A percentile compares a stretch with the other conserved stretches of the same genome.
Conservation (phyloP, 768 basidiomycete genomes). For the Podaxis rugospora region DNA sequence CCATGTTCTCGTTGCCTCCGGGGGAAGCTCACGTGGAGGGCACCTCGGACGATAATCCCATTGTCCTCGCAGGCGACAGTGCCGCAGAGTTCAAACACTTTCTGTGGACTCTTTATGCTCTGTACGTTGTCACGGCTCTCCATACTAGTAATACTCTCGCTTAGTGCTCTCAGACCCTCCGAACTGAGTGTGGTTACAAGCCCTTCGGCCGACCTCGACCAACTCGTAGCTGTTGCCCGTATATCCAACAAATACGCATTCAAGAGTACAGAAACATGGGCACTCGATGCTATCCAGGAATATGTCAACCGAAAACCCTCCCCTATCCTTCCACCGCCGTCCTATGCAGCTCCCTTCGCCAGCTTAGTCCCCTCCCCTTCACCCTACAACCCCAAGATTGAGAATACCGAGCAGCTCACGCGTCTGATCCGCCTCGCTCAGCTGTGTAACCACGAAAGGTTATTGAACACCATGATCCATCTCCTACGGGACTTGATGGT, state of each 20-base stretch:
- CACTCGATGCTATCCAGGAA: conserved; percentile 67
- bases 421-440: conserved; percentile 64
- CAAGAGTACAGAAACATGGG: conserved; percentile 71
- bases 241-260: conserved; percentile 73
- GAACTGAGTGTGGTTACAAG: conserved; percentile 50
- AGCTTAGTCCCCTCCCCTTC: conserved; percentile 5
- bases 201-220: conserved; percentile 43
- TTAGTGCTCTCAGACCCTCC: conserved; percentile 47
- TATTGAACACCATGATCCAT: conserved; percentile 56
- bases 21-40: conserved; percentile 51
- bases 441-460: conserved; percentile 55
- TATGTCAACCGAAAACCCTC: conserved; percentile 55
- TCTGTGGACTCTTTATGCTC: conserved; percentile 72
- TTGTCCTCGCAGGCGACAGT: conserved; percentile 59
- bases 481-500: conserved; percentile 60
- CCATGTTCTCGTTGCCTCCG: conserved; percentile 67
- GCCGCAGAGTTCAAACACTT: conserved; percentile 67
- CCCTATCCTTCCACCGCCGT: conserved; percentile 43
- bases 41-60: conserved; percentile 57
- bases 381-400: conserved; percentile 17
- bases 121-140: conserved; percentile 48
- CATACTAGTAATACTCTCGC: conserved; percentile 1
- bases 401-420: conserved; percentile 46
- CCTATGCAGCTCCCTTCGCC: conserved; percentile 20
- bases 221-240: conserved; percentile 49